phyloP scores from a whole-genome alignment of 495 filamentous ascomycete species.

The Trichoderma asperelloides region DNA sequence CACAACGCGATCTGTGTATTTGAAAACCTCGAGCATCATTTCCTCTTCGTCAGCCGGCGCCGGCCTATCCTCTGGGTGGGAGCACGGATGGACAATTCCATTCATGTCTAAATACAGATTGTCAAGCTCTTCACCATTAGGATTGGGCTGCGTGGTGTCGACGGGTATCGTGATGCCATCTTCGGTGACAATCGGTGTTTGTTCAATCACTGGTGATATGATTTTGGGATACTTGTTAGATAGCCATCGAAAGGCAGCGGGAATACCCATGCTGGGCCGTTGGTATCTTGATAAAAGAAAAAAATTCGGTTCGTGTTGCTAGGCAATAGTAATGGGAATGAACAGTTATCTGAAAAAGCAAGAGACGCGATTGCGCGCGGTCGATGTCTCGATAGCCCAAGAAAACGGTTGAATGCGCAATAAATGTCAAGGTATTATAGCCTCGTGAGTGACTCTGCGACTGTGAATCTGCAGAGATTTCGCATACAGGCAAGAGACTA shows the following conservation, averaged over 20 bases:
- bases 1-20: constrained; percentile 94
- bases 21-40: constrained; percentile 98
- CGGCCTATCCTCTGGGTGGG: constrained; percentile 89
- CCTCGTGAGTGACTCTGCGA: neutral
- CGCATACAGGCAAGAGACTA: neutral
- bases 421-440: neutral
- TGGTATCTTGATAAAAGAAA: neutral
- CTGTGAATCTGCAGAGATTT: neutral
- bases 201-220: constrained; percentile 81
- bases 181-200: constrained; percentile 61
- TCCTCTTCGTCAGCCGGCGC: constrained; percentile 90
- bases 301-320: neutral
- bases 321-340: neutral
- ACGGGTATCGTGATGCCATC: constrained; percentile 76
- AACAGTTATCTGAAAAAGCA: neutral
- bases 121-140: constrained; percentile 96
- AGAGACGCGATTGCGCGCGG: neutral
- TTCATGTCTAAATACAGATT: constrained; percentile 99
- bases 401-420: neutral
- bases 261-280: constrained; percentile 72
- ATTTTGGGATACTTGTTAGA: constrained; percentile 96
- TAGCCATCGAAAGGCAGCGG: constrained; percentile 87
- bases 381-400: neutral
- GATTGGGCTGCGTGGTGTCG: constrained; percentile 75
- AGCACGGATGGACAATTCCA: constrained; percentile 98